Conservation (phyloP, 2,329 filamentous ascomycete genomes). For the Xylaria hypoxylon region DNA sequence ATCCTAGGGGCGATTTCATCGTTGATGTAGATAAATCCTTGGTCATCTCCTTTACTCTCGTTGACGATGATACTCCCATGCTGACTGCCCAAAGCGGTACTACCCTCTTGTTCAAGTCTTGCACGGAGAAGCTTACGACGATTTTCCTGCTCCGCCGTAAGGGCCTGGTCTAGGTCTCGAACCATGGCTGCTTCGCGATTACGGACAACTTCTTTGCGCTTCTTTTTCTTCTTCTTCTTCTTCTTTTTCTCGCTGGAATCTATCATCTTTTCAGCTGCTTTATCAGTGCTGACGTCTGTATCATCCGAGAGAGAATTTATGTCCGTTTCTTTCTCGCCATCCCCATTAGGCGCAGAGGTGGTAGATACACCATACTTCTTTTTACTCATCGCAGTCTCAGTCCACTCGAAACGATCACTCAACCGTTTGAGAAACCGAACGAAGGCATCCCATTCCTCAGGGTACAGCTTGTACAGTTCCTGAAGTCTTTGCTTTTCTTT, state of each 20-base stretch:
- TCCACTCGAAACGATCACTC: conserved; percentile 48
- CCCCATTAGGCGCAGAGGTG: neutral
- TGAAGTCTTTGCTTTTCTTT: conserved; percentile 35
- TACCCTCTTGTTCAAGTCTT: conserved; percentile 56
- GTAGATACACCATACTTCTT: conserved; percentile 1
- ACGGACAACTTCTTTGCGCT: conserved; percentile 55
- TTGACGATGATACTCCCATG: conserved; percentile 72
- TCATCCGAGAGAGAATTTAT: conserved; percentile 22
- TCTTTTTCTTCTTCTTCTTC: conserved; percentile 60
- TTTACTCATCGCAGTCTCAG: neutral
- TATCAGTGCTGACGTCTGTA: conserved; percentile 22
- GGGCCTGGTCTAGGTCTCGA: conserved; percentile 66
- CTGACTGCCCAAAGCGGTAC: conserved; percentile 53
- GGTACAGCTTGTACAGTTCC: conserved; percentile 14
- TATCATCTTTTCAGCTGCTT: conserved; percentile 47
- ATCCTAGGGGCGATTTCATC: conserved; percentile 72
- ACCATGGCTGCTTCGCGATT: conserved; percentile 64
- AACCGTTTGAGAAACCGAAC: conserved; percentile 43
- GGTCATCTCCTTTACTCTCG: conserved; percentile 68
- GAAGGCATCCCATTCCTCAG: conserved; percentile 37
- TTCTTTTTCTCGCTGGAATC: conserved; percentile 57
- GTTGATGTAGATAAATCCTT: conserved; percentile 73
- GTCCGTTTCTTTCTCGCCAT: conserved; percentile 16
- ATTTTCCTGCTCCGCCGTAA: conserved; percentile 64
- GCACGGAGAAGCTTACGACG: conserved; percentile 61